Percentiles rank a stretch among this genome's conserved stretches.
Conservation (phyloP, 2,329 filamentous ascomycete genomes). For the Penicillium aurantiogriseum region DNA sequence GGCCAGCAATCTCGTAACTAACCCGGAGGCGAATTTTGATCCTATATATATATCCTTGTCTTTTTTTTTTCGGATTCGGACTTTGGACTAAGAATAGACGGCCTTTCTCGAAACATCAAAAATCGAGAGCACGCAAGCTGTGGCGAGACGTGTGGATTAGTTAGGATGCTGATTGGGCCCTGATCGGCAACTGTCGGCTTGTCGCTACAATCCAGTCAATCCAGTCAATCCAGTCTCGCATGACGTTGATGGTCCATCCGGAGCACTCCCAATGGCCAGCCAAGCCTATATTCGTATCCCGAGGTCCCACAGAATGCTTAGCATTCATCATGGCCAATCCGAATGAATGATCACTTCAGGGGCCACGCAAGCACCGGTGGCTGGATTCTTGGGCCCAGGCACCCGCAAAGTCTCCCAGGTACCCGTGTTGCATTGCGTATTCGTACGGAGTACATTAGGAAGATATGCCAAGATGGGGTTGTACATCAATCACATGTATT, state of each 20-base stretch:
- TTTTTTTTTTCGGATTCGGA: neutral
- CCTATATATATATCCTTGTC: neutral
- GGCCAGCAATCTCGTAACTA: neutral
- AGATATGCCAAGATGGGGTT: neutral
- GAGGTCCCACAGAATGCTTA: constrained; percentile 25
- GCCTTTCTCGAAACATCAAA: constrained; percentile 1
- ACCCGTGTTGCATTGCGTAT: neutral
- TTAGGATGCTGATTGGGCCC: constrained; percentile 15
- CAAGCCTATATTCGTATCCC: constrained; percentile 4
- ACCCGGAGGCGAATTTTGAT: neutral
- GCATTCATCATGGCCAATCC: constrained; percentile 17
- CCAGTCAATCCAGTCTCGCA: too few relatives aligned
- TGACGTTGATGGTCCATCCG: constrained; percentile 17
- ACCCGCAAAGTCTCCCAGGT: constrained; percentile 5
- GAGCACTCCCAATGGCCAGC: constrained; percentile 12
- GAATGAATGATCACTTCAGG: neutral
- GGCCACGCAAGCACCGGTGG: constrained; percentile 24
- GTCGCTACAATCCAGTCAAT: too few relatives aligned
- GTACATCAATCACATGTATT: neutral
- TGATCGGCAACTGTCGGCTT: too few relatives aligned
- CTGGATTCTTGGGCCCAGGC: constrained; percentile 14
- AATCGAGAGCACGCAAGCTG: constrained; percentile 18
- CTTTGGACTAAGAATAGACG: constrained; percentile 21
- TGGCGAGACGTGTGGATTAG: constrained; percentile 16
- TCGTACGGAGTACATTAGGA: neutral